Evolutionary conservation across 2,329 filamentous ascomycete species (phyloP), one percentile per base, ranked within the genome.

Genomic region (Zymoseptoria pseudotritici): DNA sequence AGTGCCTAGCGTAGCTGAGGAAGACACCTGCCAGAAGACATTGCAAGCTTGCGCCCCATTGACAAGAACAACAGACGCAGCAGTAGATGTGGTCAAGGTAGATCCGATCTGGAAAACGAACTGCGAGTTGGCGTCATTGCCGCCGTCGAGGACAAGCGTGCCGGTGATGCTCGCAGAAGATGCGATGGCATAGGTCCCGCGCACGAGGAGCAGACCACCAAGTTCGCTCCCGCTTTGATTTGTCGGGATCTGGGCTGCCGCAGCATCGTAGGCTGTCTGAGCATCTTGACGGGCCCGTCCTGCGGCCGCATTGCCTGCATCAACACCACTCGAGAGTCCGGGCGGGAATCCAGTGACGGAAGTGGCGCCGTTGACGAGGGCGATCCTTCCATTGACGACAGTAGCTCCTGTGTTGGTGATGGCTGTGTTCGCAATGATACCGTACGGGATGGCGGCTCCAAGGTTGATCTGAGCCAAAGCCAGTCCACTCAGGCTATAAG

Each of bases 341-440:
- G 58, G 58, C n/a, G 52, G 57, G 24, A 59, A 59, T 17, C 57
- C 57, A 17, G 57, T 59, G 31, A 59, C 55, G 6, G 57, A 59
- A 17, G 52, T 21, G 21, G 42, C 53, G n/a, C 22, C 52, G 9
- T 42, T 55, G 36, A 42, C 36, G 22, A 59, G 46, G 22, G 54
- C 54, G n/a, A 60, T 50, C 50, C 24, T 42, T 24, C 42, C 58
- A 19, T 21, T 51, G 50, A 60, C 26, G 50, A 52, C 29, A 8
- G 58, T 60, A 21, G 53, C 20, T 10, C 58, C 58, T 17, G 58
- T 60, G 50, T 57, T 60, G 58, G 58, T 60, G 58, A 60, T 60
- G 13, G 58, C 56, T 46, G 58, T 49, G 9, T 53, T 54, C 46
- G 58, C 58, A 50, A 56, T 49, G 19, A 59, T 53, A 21, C 42